Evolutionary conservation across 768 basidiomycete species (phyloP).

Genomic region (Suillus subalutaceus): DNA sequence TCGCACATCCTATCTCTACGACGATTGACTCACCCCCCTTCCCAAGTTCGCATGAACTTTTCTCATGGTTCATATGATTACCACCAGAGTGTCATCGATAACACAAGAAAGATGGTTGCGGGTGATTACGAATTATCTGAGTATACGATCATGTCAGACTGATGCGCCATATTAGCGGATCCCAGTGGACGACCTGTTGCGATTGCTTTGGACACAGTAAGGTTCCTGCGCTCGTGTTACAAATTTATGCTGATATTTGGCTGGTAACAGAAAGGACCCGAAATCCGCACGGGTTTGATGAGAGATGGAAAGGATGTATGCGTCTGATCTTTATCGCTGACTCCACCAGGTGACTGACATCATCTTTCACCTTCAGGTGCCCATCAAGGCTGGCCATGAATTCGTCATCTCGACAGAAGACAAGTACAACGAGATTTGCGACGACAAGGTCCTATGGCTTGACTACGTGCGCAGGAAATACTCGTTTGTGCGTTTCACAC

Average conservation of each 20-base stretch:
- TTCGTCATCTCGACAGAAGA: constrained; percentile 88
- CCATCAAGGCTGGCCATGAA: constrained; percentile 89
- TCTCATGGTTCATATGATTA: constrained; percentile 99
- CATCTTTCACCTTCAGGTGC: constrained; percentile 50
- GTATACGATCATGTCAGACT: neutral
- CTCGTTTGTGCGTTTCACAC: neutral
- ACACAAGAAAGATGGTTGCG: constrained; percentile 84
- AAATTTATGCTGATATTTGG: neutral
- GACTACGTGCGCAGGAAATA: constrained; percentile 76
- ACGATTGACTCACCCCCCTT: neutral
- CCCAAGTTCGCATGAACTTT: constrained; percentile 98
- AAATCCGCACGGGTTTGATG: constrained; percentile 97
- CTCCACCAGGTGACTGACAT: constrained; percentile 10
- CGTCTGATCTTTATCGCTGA: constrained; percentile 21
- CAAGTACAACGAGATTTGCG: constrained; percentile 76
- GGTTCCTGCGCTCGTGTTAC: constrained; percentile 28
- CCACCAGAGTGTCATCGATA: constrained; percentile 99
- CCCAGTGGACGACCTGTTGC: constrained; percentile 88
- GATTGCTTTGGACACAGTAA: constrained; percentile 94
- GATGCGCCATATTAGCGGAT: constrained; percentile 47
- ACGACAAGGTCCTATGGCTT: constrained; percentile 85
- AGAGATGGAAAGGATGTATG: constrained; percentile 83
- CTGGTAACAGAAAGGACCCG: constrained; percentile 87
- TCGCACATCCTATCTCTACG: too few species aligned
- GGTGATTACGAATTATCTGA: constrained; percentile 45